Evolutionary conservation across 1,139 yeast species (phyloP), one percentile per base, ranked within the genome.

Genomic region (Taphrina flavorubra): DNA sequence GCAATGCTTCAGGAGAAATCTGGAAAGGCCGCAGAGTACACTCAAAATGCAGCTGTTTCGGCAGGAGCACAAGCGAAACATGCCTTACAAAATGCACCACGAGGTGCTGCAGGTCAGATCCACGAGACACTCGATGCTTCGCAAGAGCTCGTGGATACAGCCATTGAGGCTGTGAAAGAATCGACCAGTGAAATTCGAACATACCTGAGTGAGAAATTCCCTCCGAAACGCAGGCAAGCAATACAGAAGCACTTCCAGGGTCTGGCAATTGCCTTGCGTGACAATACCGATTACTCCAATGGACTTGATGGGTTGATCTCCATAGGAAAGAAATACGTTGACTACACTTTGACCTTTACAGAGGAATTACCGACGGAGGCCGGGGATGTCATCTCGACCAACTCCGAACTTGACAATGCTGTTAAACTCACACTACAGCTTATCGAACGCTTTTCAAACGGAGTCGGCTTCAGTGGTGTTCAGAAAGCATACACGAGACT

Each of bases 261-360:
- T n/a, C 55, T 63, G 40, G 67, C 67, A 20, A 61, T 63, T 10
- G 55, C 67, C 10, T 31, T 65, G 18, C 57, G 64, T n/a, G 64
- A 65, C 44, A 65, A 65, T 44, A 40, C 51, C 18, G 68, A 65
- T 37, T 65, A 58, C 51, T 65, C 68, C 18, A 59, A 65, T 39
- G 68, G 64, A 13, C 59, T 65, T 40, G 68, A 65, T 16, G 63
- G 63, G 25, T 36, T 65, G 51, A 57, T 65, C n/a, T 51, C 68
- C 4, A 39, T 65, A 13, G 68, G 58, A 10, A 60, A 49, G 39
- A 65, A 65, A 44, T 65, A 65, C 36, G 58, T 65, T 8, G 68
- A 65, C 46, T 59, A 59, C 53, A 65, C 68, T 20, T 46, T 65
- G 51, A 59, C 68, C 18, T 57, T 59, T 18, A 59, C 61, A 13